A percentile compares a stretch with the other conserved stretches of the same genome.
Conservation (phyloP, 2,329 filamentous ascomycete species). For the Annulohypoxylon truncatum region DNA sequence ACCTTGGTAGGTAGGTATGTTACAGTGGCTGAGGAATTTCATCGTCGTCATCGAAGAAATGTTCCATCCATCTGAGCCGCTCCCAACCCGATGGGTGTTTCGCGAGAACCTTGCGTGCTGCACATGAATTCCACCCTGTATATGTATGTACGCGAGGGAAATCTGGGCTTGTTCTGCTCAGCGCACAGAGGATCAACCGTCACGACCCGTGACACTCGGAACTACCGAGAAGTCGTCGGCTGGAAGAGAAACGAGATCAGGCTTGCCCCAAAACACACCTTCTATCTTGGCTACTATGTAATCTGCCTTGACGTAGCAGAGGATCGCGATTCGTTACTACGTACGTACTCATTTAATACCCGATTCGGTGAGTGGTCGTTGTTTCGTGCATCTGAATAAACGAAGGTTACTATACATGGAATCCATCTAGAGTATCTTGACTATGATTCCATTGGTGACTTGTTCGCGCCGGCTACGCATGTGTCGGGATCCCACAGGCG, state of each 20-base stretch:
- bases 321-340: slow-evolving; percentile 8
- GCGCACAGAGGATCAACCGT: slow-evolving; percentile 12
- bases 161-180: slow-evolving; percentile 15
- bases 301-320: slow-evolving; percentile 2
- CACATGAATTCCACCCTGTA: slow-evolving; percentile 32
- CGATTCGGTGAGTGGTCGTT: background rate
- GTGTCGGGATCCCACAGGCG: slow-evolving; percentile 26
- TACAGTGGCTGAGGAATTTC: slow-evolving; percentile 12
- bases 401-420: background rate
- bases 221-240: slow-evolving; percentile 26
- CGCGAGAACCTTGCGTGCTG: slow-evolving; percentile 33
- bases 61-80: slow-evolving; percentile 12
- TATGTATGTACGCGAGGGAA: slow-evolving; percentile 19
- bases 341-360: background rate
- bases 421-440: slow-evolving; percentile 1
- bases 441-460: slow-evolving; percentile 2
- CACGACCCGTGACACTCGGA: slow-evolving; percentile 32
- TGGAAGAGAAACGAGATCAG: slow-evolving; percentile 27
- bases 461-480: slow-evolving; percentile 22
- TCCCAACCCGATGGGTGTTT: slow-evolving; percentile 29
- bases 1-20: background rate
- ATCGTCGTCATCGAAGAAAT: slow-evolving; percentile 5
- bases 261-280: slow-evolving; percentile 5
- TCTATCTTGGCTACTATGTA: background rate
- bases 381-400: slow-evolving; percentile 5